phyloP scores from a whole-genome alignment of 805 yeast species.

The Peterozyma xylosa region DNA sequence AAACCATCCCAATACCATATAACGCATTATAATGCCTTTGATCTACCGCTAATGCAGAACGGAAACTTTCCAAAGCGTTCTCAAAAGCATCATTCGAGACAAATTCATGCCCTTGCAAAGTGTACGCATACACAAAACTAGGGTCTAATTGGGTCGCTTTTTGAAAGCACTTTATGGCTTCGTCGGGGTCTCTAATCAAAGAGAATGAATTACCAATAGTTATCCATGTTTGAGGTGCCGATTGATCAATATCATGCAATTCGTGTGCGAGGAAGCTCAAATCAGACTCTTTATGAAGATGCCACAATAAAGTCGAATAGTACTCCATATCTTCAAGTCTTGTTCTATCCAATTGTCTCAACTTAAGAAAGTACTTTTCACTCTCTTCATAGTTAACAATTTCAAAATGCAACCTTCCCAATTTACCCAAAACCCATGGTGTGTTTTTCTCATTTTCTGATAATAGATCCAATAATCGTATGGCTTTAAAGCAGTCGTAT shows the following conservation, averaged over 20 bases:
- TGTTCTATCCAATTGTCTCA: conserved; percentile 68
- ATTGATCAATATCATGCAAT: conserved; percentile 53
- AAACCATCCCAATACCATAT: conserved; percentile 94
- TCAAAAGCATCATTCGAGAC: conserved; percentile 86
- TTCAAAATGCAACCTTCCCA: conserved; percentile 82
- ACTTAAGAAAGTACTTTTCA: conserved; percentile 49
- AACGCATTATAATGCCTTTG: conserved; percentile 87
- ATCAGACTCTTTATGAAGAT: conserved; percentile 71
- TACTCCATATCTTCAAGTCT: conserved; percentile 85
- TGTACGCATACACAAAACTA: conserved; percentile 78
- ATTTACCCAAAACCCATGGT: conserved; percentile 78
- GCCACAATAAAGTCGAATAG: conserved; percentile 90
- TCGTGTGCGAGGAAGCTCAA: conserved; percentile 81
- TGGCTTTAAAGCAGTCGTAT: conserved; percentile 77
- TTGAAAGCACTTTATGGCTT: conserved; percentile 81
- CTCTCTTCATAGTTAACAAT: conserved; percentile 79
- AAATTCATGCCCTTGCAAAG: conserved; percentile 90
- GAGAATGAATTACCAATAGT: conserved; percentile 86
- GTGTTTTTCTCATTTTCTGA: conserved; percentile 58
- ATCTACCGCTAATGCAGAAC: conserved; percentile 71
- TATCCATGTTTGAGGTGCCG: conserved; percentile 86
- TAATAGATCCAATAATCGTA: conserved; percentile 56
- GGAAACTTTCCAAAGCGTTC: conserved; percentile 75
- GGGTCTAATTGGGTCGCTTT: conserved; percentile 67
- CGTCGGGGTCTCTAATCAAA: conserved; percentile 75